Evolutionary conservation across 345 rosid genomes (phyloP), one percentile per base, ranked within the genome.

Genomic region (Linum usitatissimum): DNA sequence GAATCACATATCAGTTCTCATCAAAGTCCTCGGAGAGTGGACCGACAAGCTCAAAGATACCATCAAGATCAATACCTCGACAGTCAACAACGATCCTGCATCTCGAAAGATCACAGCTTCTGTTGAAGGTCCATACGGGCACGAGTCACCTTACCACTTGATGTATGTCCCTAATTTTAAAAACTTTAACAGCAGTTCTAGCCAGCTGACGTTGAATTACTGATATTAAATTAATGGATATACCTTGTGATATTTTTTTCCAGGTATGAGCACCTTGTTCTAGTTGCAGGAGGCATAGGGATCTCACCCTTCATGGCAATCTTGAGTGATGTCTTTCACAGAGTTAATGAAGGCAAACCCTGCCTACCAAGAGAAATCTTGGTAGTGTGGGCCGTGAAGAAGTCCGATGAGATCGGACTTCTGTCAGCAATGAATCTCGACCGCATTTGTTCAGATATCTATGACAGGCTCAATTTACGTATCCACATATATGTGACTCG

Each of bases 261-360:
- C 70, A 91, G 96, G 83, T 89, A 89, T 19, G 90, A 89, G 70
- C 83, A 85, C 81, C 81, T 92, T 49, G 68, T 92, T 54, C 73
- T 92, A 67, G 90, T 92, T 15, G 98, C 96, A 1, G 98, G 98
- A 64, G 96, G 98, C 55, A 89, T 87, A 39, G 98, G 96, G 40
- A 84, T 92, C 68, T 83, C 96, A 17, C 98, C 98, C 0, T 84
- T 92, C 78, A 62, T 92, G 51, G 96, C 96, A 38, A 80, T 92
- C 71, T 30, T 89, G 77, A 84, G 91, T 30, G 95, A 92, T 64
- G 69, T 92, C 73, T 71, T 87, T 63, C 95, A 83, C 70, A 81
- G 95, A 14, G 59, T 76, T 28, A 75, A 78, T 56, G 84, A 85
- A 68, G 90, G 84, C 15, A 83, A 75, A 64, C 77, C 81, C 30